A percentile compares a stretch with the other conserved stretches of the same genome.
Conservation (phyloP, 352 stramenopile species). For the Pythium biforme region DNA sequence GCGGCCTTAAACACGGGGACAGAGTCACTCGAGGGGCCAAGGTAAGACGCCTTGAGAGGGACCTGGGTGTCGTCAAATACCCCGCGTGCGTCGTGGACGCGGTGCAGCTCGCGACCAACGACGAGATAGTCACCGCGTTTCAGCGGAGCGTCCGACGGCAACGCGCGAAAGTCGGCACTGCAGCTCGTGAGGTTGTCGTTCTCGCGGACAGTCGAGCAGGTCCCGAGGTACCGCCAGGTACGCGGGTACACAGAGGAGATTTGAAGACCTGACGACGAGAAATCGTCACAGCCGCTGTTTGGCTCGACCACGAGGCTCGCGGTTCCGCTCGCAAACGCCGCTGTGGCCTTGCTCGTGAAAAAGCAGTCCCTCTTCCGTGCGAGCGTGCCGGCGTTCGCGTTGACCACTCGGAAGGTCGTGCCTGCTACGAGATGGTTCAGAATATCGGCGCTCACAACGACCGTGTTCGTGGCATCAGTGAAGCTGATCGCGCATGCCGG, state of each 20-base stretch:
- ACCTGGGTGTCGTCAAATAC: constrained; percentile 58
- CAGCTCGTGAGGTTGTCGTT: constrained; percentile 38
- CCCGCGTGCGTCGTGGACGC: constrained; percentile 51
- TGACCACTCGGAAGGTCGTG: constrained; percentile 59
- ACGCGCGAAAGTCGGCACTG: constrained; percentile 36
- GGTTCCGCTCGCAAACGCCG: constrained; percentile 30
- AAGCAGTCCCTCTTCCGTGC: constrained; percentile 60
- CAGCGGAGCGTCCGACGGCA: constrained; percentile 41
- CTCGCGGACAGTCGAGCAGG: constrained; percentile 40
- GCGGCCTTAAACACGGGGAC: constrained; percentile 72
- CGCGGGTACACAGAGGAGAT: constrained; percentile 55
- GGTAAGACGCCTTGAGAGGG: constrained; percentile 68
- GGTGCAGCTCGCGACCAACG: constrained; percentile 74
- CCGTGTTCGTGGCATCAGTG: constrained; percentile 34
- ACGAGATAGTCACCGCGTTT: constrained; percentile 79
- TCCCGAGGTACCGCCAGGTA: constrained; percentile 73
- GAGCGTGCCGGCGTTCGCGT: constrained; percentile 55
- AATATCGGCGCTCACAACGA: constrained; percentile 63
- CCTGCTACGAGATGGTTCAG: constrained; percentile 51
- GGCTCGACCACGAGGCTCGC: constrained; percentile 47
- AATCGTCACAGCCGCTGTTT: constrained; percentile 56
- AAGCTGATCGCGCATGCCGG: constrained; percentile 52
- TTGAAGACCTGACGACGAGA: constrained; percentile 37
- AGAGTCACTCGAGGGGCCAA: constrained; percentile 46
- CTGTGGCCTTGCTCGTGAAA: constrained; percentile 56